Base-by-base conservation (phyloP, 2,329 filamentous ascomycete genomes). In the Fusarium kyushuense region DNA sequence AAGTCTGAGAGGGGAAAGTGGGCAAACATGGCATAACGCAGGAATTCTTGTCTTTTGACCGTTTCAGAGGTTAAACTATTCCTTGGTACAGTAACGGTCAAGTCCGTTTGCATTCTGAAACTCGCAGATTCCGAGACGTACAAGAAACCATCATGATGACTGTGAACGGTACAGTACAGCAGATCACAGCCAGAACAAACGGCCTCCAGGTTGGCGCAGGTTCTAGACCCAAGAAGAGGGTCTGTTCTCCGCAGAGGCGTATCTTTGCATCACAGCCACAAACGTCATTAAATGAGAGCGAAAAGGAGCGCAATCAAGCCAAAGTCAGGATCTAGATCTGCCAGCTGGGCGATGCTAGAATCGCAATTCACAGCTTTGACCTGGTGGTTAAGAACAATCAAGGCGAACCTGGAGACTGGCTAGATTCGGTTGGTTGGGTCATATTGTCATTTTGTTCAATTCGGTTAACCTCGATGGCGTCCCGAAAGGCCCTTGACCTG, bases 91-190 rank as follows among this genome's bases (percentile, higher is more conserved):
- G 35, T 60, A 47, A 58, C 56, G 45, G 48, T 11, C 25, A 60
- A 36, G 53, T 68, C 64, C 57, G 64, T 70, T 61, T 63, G 48
- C 60, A 51, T 60, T 71, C 57, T 74, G 70, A 74, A 74, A 74
- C 72, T 32, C 46, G 63, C 40, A 64, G 52, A 54, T 55, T 59
- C 65, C 65, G 61, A 68, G 63, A 67, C 59, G 32, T 32, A 59
- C 23, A 46, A 57, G 54, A 68, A 65, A 49, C 51, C 25, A 38
- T 35, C 30, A n/a, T 63, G 11, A 16, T 38, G 33, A 19, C 32
- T 49, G 29, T 12, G 32, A 25, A 36, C 23, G 47, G 47, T 23
- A 19, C 47, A n/a, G 47, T n/a, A 19, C 47, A 49, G 47, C 23
- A 49, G 23, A 14, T 25, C 47, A 49, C 47, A 49, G 23, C 23